Evolutionary conservation across 75 land plant species (phyloP).

Genomic region (Pinus albicaulis): DNA sequence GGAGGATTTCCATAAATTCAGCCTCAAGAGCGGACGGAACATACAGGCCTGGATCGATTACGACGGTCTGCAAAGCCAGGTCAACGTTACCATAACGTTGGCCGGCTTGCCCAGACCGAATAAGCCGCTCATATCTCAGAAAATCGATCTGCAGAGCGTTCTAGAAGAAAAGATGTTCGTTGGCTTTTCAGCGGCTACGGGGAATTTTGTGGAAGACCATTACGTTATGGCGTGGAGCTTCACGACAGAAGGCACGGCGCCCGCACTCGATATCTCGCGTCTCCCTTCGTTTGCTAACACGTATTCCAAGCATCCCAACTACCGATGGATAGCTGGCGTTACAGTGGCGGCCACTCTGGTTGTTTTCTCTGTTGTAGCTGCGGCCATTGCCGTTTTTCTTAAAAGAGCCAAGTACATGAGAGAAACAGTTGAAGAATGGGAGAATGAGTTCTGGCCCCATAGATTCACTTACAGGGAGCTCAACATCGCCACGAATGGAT

Average conservation of each 20-base stretch:
- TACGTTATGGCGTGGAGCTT: background rate
- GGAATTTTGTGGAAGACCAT: too few species aligned
- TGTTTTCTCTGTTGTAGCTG: too few species aligned
- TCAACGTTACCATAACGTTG: too few species aligned
- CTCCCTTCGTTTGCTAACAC: background rate
- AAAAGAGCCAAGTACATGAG: constrained; percentile 3
- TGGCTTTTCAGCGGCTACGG: too few species aligned
- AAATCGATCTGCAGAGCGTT: too few species aligned
- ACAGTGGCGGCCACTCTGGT: background rate
- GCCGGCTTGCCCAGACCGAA: too few species aligned
- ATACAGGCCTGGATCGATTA: too few species aligned
- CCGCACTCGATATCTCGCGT: background rate
- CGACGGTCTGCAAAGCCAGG: too few species aligned
- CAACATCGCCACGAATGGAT: constrained; percentile 39
- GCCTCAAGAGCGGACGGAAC: too few species aligned
- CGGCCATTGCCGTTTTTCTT: background rate
- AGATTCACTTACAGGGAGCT: constrained; percentile 46
- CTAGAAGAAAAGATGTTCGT: too few species aligned
- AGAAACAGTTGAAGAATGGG: constrained; percentile 39
- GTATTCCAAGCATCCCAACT: background rate
- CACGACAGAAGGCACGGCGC: background rate
- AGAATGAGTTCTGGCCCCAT: constrained; percentile 30
- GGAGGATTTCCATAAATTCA: too few species aligned
- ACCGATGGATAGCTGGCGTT: background rate
- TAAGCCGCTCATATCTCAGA: too few species aligned